Evolutionary conservation across 1,284 basidiomycete genomes (phyloP), one percentile per base, ranked within the genome.

Genomic region (Pseudozyma hubeiensis): DNA sequence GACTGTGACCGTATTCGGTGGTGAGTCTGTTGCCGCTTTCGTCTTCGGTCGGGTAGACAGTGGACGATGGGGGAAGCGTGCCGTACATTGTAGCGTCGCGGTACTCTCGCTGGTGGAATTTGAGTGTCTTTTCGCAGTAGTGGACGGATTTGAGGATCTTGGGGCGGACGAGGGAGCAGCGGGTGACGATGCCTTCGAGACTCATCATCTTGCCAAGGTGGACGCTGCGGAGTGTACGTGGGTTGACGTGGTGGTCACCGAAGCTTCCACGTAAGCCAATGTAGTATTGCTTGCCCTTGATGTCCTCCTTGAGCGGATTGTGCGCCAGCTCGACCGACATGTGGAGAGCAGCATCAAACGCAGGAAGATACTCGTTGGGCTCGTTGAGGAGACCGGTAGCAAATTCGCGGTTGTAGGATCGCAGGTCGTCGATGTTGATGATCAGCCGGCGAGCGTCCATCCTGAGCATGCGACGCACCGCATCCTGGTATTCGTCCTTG

Each of bases 191-290:
- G 35, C 97, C 97, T 86, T 99, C 97, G 31, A 99, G 86, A 41
- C 92, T 95, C 81, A 99, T 93, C 93, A 99, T 94, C 86, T 92
- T 94, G 56, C 94, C 93, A 33, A 99, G 89, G 85, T 97, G 91
- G 63, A 90, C 88, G 49, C 93, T 92, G 65, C 91, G 89, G 40
- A 99, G 89, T 10, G 94, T 96, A 9, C 97, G 89, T 44, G 97
- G 97, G 85, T 92, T 98, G 85, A 96, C 93, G 85, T 98, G 94
- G 85, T 99, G 93, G 85, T 98, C 95, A 49, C 97, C 97, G 85
- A 99, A 99, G n/a, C 93, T 96, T 58, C 97, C 97, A 74, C 92
- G 91, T 84, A 99, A 90, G n/a, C 96, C 97, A 64, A 97, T 88
- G 78, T 92, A 91, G 70, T 75, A 82, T 41, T 67, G 67, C 67